Conservation (phyloP, 441 rosid species). For the Metrosideros polymorpha region DNA sequence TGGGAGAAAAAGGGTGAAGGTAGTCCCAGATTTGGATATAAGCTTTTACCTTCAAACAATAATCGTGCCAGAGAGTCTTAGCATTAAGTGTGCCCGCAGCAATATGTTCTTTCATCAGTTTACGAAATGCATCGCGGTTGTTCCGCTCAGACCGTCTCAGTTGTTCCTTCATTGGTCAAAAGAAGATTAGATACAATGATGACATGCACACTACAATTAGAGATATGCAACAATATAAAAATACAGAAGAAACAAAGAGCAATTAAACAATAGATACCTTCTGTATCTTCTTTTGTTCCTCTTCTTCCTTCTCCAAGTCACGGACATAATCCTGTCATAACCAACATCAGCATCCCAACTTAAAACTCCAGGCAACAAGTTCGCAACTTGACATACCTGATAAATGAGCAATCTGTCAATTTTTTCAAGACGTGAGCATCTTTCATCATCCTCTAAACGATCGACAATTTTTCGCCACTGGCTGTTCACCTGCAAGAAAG, state of each 20-base stretch:
- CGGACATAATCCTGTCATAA: slow-evolving; percentile 72
- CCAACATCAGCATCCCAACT: slow-evolving; percentile 11
- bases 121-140: slow-evolving; percentile 81
- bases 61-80: slow-evolving; percentile 81
- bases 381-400: slow-evolving; percentile 35
- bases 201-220: background rate
- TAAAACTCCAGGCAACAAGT: background rate
- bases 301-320: slow-evolving; percentile 89
- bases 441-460: slow-evolving; percentile 90
- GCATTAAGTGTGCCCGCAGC: slow-evolving; percentile 72
- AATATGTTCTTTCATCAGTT: slow-evolving; percentile 77
- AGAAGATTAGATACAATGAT: background rate
- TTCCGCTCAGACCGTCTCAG: slow-evolving; percentile 80
- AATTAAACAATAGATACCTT: slow-evolving; percentile 42
- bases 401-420: slow-evolving; percentile 79
- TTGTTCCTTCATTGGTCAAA: slow-evolving; percentile 57
- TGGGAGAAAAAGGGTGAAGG: background rate
- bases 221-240: background rate
- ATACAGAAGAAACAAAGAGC: background rate
- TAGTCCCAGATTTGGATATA: background rate
- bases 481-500: slow-evolving; percentile 54
- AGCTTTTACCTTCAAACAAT: slow-evolving; percentile 60
- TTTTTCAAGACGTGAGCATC: slow-evolving; percentile 77
- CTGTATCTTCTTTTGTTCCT: slow-evolving; percentile 75
- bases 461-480: slow-evolving; percentile 95